phyloP scores from a whole-genome alignment of 495 filamentous ascomycete species.

The Pyrenopolyporus hunteri region DNA sequence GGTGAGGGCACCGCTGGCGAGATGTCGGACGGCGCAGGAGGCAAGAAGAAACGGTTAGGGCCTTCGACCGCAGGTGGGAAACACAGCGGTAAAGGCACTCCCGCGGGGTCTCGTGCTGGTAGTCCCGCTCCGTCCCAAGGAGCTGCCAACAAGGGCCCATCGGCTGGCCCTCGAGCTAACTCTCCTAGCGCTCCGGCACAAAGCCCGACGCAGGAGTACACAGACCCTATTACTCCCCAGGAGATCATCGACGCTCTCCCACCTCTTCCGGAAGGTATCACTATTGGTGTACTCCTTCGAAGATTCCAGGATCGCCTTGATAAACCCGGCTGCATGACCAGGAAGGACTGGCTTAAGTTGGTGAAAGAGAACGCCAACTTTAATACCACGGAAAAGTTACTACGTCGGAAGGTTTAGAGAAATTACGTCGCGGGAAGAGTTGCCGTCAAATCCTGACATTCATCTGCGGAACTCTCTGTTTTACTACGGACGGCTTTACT shows the following conservation, averaged over 20 bases:
- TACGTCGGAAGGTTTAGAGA: slow-evolving; percentile 49
- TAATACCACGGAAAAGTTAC: slow-evolving; percentile 47
- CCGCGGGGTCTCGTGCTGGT: slow-evolving; percentile 59
- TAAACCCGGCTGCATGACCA: slow-evolving; percentile 47
- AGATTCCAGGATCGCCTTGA: slow-evolving; percentile 67
- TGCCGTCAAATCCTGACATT: not conserved
- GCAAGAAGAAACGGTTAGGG: slow-evolving; percentile 72
- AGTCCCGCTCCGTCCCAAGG: slow-evolving; percentile 51
- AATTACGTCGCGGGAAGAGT: not conserved
- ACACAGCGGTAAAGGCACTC: slow-evolving; percentile 53
- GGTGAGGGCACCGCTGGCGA: slow-evolving; percentile 78
- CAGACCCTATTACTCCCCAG: slow-evolving; percentile 47
- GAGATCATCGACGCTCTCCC: slow-evolving; percentile 76
- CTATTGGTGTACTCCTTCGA: slow-evolving; percentile 64
- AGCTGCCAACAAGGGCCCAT: slow-evolving; percentile 1
- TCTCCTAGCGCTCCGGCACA: slow-evolving; percentile 51
- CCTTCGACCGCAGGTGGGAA: slow-evolving; percentile 55
- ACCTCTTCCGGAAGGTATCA: slow-evolving; percentile 63
- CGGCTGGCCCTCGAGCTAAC: slow-evolving; percentile 11
- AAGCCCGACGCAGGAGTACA: slow-evolving; percentile 27
- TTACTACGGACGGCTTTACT: not conserved
- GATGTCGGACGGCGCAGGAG: slow-evolving; percentile 67
- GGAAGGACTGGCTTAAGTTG: slow-evolving; percentile 59
- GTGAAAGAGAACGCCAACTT: slow-evolving; percentile 58
- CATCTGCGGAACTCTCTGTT: not conserved